Evolutionary conservation across 192 early-diverging fungal genomes (phyloP).

Genomic region (Coemansia sp.): DNA sequence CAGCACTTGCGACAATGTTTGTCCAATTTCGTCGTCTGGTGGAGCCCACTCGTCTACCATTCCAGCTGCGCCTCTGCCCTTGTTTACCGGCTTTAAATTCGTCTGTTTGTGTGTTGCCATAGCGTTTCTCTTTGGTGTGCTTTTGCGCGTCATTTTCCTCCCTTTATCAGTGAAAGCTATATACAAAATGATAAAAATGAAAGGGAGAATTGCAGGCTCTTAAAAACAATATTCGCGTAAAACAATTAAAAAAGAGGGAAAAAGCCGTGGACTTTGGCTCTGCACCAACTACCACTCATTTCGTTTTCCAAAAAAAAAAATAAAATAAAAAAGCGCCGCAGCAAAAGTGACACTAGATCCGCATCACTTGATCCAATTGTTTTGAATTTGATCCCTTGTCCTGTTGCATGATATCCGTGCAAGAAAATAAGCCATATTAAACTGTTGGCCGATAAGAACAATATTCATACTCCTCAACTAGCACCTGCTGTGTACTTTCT

Average conservation of each 20-base stretch:
- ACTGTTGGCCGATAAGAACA: no score
- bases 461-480: no score
- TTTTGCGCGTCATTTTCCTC: neutral
- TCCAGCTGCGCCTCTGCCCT: neutral
- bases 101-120: neutral
- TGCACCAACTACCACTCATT: no score
- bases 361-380: no score
- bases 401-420: no score
- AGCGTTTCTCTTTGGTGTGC: neutral
- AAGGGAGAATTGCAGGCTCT: neutral
- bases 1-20: no score
- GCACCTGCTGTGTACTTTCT: no score
- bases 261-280: neutral
- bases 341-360: no score
- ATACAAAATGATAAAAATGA: slow-evolving; percentile 1
- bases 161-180: neutral
- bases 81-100: neutral
- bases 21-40: slow-evolving; percentile 26
- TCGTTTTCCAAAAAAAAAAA: no score
- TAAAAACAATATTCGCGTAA: neutral
- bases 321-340: no score
- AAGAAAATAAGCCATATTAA: no score
- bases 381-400: no score
- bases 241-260: neutral
- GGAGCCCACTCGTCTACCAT: slow-evolving; percentile 28